Conservation (phyloP, 768 basidiomycete species). For the Mycena albidolilacea region DNA sequence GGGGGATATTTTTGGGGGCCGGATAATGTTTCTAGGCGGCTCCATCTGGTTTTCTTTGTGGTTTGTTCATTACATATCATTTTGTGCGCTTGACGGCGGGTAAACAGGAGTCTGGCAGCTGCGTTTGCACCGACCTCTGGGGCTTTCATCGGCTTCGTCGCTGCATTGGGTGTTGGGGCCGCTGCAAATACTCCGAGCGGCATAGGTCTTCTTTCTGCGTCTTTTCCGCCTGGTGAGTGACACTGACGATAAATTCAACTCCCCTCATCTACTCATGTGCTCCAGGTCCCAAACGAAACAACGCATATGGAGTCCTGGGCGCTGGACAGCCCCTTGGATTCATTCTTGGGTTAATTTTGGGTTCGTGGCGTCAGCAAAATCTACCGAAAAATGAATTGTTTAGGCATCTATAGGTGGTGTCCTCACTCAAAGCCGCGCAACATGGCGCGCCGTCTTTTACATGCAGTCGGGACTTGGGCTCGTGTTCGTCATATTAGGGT, state of each 20-base stretch:
- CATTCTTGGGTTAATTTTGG: slow-evolving; percentile 51
- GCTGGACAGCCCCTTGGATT: slow-evolving; percentile 52
- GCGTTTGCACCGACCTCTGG: slow-evolving; percentile 47
- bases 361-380: slow-evolving; percentile 31
- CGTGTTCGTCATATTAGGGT: slow-evolving; percentile 46
- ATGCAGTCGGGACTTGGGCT: slow-evolving; percentile 51
- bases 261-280: not conserved
- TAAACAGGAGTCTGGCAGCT: slow-evolving; percentile 46
- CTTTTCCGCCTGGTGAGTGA: slow-evolving; percentile 45
- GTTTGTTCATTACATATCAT: slow-evolving; percentile 32
- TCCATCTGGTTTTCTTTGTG: slow-evolving; percentile 51
- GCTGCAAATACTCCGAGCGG: slow-evolving; percentile 53
- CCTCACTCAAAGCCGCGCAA: slow-evolving; percentile 47
- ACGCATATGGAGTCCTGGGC: slow-evolving; percentile 52
- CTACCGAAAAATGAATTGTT: not conserved
- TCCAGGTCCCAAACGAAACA: slow-evolving; percentile 46
- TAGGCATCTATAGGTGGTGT: slow-evolving; percentile 46
- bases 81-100: not conserved
- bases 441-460: slow-evolving; percentile 53
- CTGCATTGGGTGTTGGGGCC: slow-evolving; percentile 50
- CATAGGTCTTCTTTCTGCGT: slow-evolving; percentile 44
- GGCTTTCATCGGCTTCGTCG: slow-evolving; percentile 50
- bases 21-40: slow-evolving; percentile 48
- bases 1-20: slow-evolving; percentile 45
- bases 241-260: too few species aligned